A percentile compares a stretch with the other conserved stretches of the same genome.
phyloP scores from a whole-genome alignment of 257 asterid species.

The Thymus mandschuricus region DNA sequence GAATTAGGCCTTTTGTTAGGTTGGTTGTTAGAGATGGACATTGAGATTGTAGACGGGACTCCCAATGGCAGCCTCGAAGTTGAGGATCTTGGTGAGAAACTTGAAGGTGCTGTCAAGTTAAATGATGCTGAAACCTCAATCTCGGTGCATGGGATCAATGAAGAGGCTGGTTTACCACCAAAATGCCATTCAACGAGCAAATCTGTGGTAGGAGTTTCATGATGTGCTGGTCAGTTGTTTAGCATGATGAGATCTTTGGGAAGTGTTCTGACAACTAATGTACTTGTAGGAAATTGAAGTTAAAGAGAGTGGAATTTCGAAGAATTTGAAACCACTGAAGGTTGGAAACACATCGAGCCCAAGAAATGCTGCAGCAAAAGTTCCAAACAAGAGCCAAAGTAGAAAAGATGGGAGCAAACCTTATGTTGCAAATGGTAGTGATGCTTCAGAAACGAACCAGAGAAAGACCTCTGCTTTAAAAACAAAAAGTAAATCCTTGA shows the following conservation, averaged over 20 bases:
- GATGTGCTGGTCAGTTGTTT: background rate
- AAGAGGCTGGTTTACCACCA: slow-evolving; percentile 36
- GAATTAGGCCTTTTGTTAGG: slow-evolving; percentile 25
- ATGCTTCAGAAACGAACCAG: slow-evolving; percentile 40
- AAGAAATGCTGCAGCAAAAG: slow-evolving; percentile 28
- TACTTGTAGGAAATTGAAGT: slow-evolving; percentile 39
- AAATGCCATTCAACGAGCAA: slow-evolving; percentile 37
- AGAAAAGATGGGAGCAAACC: slow-evolving; percentile 41
- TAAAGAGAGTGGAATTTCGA: slow-evolving; percentile 32
- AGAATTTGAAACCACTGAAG: slow-evolving; percentile 41
- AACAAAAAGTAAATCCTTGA: slow-evolving; percentile 38
- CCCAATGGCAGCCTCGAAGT: slow-evolving; percentile 34
- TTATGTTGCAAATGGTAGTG: slow-evolving; percentile 42
- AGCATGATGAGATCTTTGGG: background rate
- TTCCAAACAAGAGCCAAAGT: slow-evolving; percentile 37
- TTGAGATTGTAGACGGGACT: slow-evolving; percentile 38
- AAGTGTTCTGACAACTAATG: slow-evolving; percentile 12
- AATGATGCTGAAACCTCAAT: slow-evolving; percentile 25
- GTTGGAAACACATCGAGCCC: slow-evolving; percentile 38
- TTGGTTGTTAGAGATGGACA: slow-evolving; percentile 43
- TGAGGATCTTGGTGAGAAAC: slow-evolving; percentile 40
- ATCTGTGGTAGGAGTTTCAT: slow-evolving; percentile 37
- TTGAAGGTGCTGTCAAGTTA: slow-evolving; percentile 37
- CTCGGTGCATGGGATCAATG: slow-evolving; percentile 27
- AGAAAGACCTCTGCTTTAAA: slow-evolving; percentile 31